These are phyloP conservation scores for Thelephora aurantiotincta DNA, from an alignment of 768 basidiomycete species.

Conservation along the genomic window DNA sequence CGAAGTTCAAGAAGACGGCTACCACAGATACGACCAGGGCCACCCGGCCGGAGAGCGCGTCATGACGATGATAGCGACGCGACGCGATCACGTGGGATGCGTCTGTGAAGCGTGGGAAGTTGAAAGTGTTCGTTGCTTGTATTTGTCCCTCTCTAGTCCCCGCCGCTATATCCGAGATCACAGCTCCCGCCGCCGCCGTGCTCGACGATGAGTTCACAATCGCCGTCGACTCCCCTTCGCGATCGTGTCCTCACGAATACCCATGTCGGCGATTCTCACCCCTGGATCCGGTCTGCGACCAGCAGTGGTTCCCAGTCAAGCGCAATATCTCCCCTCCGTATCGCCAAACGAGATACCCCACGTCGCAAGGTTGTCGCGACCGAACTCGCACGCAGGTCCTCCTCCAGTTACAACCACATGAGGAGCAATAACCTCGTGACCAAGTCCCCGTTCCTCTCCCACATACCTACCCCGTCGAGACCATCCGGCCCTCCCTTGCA, in stretches of 20 bases:
- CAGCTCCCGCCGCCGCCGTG: neutral
- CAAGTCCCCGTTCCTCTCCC: constrained; percentile 75
- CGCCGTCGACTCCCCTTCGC: constrained; percentile 31
- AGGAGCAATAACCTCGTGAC: constrained; percentile 67
- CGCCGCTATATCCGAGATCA: too few species aligned
- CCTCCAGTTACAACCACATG: constrained; percentile 70
- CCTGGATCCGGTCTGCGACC: constrained; percentile 39
- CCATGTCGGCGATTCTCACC: constrained; percentile 48
- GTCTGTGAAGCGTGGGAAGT: too few species aligned
- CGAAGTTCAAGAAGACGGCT: too few species aligned
- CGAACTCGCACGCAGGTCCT: constrained; percentile 53
- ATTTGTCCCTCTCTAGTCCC: too few species aligned
- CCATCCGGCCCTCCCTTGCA: constrained; percentile 11
- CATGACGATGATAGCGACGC: too few species aligned
- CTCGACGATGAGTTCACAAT: constrained; percentile 5
- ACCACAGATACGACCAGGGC: too few species aligned
- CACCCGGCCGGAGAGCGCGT: too few species aligned
- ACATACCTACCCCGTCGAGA: constrained; percentile 34
- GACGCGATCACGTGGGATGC: too few species aligned
- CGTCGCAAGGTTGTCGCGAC: constrained; percentile 26
- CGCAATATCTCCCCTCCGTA: constrained; percentile 42
- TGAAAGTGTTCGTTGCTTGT: too few species aligned
- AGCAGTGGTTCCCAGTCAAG: constrained; percentile 2
- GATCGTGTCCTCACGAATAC: constrained; percentile 51
- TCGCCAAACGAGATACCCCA: constrained; percentile 49